phyloP scores from a whole-genome alignment of 345 rosid genomes.

The Mallotus nudiflorus region DNA sequence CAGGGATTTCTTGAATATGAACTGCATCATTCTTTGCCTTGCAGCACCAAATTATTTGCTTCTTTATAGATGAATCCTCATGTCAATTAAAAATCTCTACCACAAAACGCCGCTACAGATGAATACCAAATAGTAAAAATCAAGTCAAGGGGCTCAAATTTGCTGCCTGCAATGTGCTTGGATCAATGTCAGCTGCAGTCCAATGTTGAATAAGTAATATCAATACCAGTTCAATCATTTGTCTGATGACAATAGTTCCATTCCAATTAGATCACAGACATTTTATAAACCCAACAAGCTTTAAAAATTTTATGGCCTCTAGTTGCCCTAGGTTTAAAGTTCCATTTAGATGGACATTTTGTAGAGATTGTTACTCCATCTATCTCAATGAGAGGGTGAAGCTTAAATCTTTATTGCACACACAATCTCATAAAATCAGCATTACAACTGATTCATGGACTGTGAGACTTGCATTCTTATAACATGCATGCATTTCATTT shows the following conservation, averaged over 20 bases:
- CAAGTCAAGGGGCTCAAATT: background rate
- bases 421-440: too few species aligned
- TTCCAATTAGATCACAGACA: too few species aligned
- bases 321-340: too few species aligned
- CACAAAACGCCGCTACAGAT: background rate
- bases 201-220: background rate
- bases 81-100: background rate
- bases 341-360: too few species aligned
- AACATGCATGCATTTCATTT: too few species aligned
- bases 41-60: background rate
- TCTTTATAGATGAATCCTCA: background rate
- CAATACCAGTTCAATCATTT: background rate
- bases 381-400: too few species aligned
- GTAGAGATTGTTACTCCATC: too few species aligned
- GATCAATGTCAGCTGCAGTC: constrained; percentile 6
- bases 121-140: background rate
- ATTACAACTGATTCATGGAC: too few species aligned
- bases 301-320: too few species aligned
- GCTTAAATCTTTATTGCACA: too few species aligned
- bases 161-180: background rate
- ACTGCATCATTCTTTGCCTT: constrained; percentile 33
- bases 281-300: too few species aligned
- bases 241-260: background rate
- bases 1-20: constrained; percentile 28
- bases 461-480: too few species aligned